A percentile compares a stretch with the other conserved stretches of the same genome.
These are phyloP conservation scores for Cercospora berteroae DNA, from an alignment of 2,329 filamentous ascomycete species.

Conservation along the genomic window DNA sequence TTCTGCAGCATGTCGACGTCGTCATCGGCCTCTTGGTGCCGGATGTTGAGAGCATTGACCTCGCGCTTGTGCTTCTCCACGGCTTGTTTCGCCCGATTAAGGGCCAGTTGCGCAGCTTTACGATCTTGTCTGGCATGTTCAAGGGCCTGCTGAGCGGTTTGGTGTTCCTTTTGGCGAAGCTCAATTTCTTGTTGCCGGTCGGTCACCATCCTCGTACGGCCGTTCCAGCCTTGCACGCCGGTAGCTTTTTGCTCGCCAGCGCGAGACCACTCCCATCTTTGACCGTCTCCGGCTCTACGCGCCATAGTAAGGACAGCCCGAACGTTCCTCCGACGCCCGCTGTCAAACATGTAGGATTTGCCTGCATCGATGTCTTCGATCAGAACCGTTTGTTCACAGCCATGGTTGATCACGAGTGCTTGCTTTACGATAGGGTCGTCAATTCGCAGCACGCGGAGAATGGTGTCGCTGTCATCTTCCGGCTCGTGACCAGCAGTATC, in stretches of 20 bases:
- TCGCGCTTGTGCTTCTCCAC: conserved; percentile 51
- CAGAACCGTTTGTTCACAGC: conserved; percentile 81
- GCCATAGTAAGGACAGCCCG: conserved; percentile 68
- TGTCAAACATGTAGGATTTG: conserved; percentile 64
- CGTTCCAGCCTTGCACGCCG: conserved; percentile 54
- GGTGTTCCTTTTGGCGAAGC: conserved; percentile 45
- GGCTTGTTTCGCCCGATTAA: conserved; percentile 51
- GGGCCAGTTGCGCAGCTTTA: conserved; percentile 49
- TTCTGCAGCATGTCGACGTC: conserved; percentile 65
- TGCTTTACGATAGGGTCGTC: conserved; percentile 75
- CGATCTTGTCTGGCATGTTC: conserved; percentile 52
- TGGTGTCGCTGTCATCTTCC: conserved; percentile 68
- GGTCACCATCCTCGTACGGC: conserved; percentile 58
- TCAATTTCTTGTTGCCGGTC: conserved; percentile 34
- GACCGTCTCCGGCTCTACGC: conserved; percentile 54
- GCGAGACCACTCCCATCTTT: conserved; percentile 54
- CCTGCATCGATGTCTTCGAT: conserved; percentile 68
- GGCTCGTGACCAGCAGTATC: conserved; percentile 71
- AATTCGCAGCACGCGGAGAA: conserved; percentile 74
- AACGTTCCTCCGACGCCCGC: conserved; percentile 60
- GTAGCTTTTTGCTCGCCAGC: conserved; percentile 51
- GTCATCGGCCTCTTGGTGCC: conserved; percentile 61
- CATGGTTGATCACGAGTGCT: conserved; percentile 77
- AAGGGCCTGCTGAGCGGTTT: conserved; percentile 47
- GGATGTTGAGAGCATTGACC: conserved; percentile 52